Conservation (phyloP, 192 early-diverging fungal species). For the Obelidium mucronatum region DNA sequence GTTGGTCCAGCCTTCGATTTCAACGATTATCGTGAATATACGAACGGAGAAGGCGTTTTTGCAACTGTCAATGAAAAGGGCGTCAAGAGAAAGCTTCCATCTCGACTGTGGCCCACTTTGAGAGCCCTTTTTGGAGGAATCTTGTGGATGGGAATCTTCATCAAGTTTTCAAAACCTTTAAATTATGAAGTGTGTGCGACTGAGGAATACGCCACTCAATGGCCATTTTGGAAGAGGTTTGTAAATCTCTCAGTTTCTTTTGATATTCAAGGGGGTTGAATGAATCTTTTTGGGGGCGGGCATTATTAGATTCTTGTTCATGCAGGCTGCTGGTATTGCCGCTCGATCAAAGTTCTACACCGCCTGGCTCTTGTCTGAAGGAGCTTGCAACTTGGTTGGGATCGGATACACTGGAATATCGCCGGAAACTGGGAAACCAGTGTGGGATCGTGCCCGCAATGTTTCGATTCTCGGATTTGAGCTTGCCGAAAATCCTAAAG, state of each 20-base stretch:
- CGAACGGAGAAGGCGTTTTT: slow-evolving; percentile 36
- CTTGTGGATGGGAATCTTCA: neutral
- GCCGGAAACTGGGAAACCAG: slow-evolving; percentile 56
- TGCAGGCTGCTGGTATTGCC: slow-evolving; percentile 62
- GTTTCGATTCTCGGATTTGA: slow-evolving; percentile 79
- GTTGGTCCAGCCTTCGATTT: slow-evolving; percentile 65
- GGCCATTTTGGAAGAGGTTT: slow-evolving; percentile 14
- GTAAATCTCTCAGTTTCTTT: too few species aligned
- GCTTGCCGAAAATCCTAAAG: slow-evolving; percentile 76
- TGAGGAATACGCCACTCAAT: neutral
- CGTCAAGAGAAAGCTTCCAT: slow-evolving; percentile 38
- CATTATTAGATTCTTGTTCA: slow-evolving; percentile 9
- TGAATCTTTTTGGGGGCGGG: neutral
- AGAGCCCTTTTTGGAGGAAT: slow-evolving; percentile 4
- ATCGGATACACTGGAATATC: slow-evolving; percentile 80
- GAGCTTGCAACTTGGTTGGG: slow-evolving; percentile 80
- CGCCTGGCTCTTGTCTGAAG: slow-evolving; percentile 92
- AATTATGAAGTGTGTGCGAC: neutral
- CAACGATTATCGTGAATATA: slow-evolving; percentile 51
- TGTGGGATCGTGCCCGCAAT: slow-evolving; percentile 80
- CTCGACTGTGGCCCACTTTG: slow-evolving; percentile 35
- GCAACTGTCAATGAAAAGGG: neutral
- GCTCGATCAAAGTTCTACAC: slow-evolving; percentile 86
- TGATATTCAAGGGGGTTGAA: too few species aligned
- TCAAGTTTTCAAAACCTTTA: neutral